phyloP scores from a whole-genome alignment of 2,329 filamentous ascomycete species.

The Fusarium sp. region DNA sequence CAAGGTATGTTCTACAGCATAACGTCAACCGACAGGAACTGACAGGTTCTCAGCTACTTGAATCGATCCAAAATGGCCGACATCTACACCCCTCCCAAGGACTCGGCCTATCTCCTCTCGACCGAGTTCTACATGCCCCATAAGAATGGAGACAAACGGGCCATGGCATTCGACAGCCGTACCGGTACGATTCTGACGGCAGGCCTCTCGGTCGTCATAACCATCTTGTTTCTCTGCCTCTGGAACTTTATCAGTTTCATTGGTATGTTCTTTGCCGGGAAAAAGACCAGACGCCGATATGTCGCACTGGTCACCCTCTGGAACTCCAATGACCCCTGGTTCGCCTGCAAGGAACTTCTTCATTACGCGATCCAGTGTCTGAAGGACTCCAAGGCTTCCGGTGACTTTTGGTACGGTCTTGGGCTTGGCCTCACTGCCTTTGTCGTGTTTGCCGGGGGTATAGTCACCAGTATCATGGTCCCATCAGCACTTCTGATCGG shows the following conservation, averaged over 20 bases:
- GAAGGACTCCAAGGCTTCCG: background rate
- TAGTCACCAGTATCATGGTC: background rate
- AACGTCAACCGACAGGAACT: background rate
- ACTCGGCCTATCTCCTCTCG: background rate
- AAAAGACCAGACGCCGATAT: background rate
- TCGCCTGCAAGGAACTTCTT: background rate
- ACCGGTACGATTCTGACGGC: background rate
- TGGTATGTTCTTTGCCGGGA: background rate
- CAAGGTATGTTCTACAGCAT: background rate
- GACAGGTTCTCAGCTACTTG: background rate
- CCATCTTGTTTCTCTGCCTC: background rate
- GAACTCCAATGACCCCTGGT: slow-evolving; percentile 3
- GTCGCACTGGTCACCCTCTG: background rate
- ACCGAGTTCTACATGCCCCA: background rate
- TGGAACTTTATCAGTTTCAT: background rate
- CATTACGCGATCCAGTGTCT: background rate
- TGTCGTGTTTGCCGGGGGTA: background rate
- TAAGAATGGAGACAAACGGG: background rate
- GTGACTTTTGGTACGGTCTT: background rate
- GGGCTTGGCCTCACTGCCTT: background rate
- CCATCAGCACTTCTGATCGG: background rate
- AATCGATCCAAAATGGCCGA: background rate
- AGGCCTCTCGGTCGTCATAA: background rate
- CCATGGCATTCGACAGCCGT: background rate
- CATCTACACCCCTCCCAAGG: background rate